Base-by-base conservation (phyloP, 139 green algal genomes). In the Chlamydomonas schloesseri region DNA sequence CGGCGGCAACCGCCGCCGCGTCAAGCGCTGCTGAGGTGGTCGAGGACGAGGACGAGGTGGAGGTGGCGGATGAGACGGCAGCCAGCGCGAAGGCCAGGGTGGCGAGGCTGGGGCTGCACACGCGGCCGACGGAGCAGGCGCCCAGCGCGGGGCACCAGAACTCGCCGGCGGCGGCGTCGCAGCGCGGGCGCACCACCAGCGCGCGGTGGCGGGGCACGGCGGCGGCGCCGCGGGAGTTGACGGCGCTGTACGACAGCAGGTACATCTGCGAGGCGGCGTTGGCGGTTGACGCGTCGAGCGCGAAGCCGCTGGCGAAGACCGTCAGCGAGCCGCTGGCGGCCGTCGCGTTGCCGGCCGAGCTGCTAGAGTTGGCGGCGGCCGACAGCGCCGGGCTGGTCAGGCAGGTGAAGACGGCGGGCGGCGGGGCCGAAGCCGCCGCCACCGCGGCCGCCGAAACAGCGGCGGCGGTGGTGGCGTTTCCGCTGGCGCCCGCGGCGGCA, bases 201-300 rank as follows among this genome's bases (percentile, higher is more conserved):
- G 82, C 57, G 34, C 82, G 82, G 72, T 79, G 37, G 42, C 71
- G 58, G n/a, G 82, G 71, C 21, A 72, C 23, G 58, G 71, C 71
- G 13, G 82, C 58, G 6, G 23, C 15, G 58, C 58, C 58, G 24
- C 71, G 50, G 28, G 37, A 47, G 71, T 81, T 81, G 20, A 77
- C 71, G 42, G 71, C 71, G n/a, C 47, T 87, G 71, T 87, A 87
- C 18, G 71, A 42, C 28, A 87, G 42, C n/a, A 87, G 58, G 58
- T 75, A 82, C 60, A 82, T 67, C 71, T 80, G 69, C 11, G 36
- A 33, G 2, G 24, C 21, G 0, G n/a, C 58, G 31, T 73, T 67
- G 42, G 72, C 36, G 9, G 65, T 74, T 42, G 46, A 57, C 58
- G 37, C 37, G 60, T 74, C 81, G 58, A 81, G 26, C 9, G 58